Base-by-base conservation (phyloP, 208 protist genomes). In the Trypanosoma melophagium region DNA sequence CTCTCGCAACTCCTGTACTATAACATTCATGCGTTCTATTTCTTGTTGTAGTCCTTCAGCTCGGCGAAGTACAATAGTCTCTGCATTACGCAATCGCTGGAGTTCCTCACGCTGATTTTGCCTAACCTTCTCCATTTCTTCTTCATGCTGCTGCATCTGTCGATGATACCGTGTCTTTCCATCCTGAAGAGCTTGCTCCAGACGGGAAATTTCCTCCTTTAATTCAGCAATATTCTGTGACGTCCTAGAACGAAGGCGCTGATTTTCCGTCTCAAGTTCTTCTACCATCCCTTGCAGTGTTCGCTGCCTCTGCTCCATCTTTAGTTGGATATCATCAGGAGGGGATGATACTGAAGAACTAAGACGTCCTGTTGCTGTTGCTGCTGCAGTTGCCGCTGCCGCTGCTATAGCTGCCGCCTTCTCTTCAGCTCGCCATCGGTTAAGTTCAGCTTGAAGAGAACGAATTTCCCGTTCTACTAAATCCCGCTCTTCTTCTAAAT, bases 21-120 rank as follows among this genome's bases (percentile, higher is more conserved):
- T 54, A 28, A 9, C 41, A 14, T 45, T 42, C 3, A 62, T 24
- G 3, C n/a, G 60, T 17, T 44, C 19, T 14, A 41, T 63, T 38
- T 66, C 49, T 51, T 72, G 66, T 47, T 80, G 66, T 19, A 69
- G 51, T 47, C 75, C 74, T 19, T 67, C 28, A 40, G 40, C 40
- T 0, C 57, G 57, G 5, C 40, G 38, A 13, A 24, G 3, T 0
- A 1, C 31, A 22, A 1, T n/a, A 8, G 55, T 45, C 2, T 60
- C 35, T 9, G 19, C 51, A 19, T 35, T 41, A 40, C 38, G 14
- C 9, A 60, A 51, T 22, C 42, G 53, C 42, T 54, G 66, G 24
- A 56, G 52, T 19, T 54, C 13, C 0, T 68, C 62, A n/a, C 22
- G 45, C 25, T 57, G 24, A 3, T 12, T 42, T 50, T 57, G 25